Conservation (phyloP, 306 rosid genomes). For the Lupinus albus region DNA sequence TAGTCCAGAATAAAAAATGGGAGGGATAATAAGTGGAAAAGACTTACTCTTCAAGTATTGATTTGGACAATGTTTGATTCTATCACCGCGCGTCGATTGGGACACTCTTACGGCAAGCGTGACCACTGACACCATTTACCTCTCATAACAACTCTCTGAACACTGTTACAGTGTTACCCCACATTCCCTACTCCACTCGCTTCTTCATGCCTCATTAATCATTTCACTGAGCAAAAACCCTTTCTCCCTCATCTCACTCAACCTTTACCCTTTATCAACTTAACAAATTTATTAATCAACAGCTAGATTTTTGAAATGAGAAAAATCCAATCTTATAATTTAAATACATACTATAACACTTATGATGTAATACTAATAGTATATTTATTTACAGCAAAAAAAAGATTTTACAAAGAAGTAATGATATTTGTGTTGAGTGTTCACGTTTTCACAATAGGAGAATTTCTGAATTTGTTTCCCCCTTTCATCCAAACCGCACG, state of each 20-base stretch:
- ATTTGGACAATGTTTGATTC: no score
- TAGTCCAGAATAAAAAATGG: no score
- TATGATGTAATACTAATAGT: no score
- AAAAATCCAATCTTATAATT: no score
- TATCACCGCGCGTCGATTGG: no score
- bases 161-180: constrained; percentile 31
- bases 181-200: background rate
- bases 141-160: constrained; percentile 41
- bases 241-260: background rate
- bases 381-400: constrained; percentile 39
- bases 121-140: background rate
- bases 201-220: constrained; percentile 39
- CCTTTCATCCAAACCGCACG: constrained; percentile 31
- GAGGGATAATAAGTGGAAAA: no score
- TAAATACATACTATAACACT: background rate
- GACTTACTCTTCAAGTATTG: no score
- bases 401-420: constrained; percentile 14
- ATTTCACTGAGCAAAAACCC: constrained; percentile 29
- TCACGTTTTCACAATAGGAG: background rate
- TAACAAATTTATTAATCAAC: background rate
- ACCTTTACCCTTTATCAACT: constrained; percentile 21
- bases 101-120: no score
- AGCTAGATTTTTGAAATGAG: background rate
- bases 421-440: background rate
- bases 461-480: background rate